Conservation (phyloP, 495 filamentous ascomycete species). For the Aspergillus baeticus region DNA sequence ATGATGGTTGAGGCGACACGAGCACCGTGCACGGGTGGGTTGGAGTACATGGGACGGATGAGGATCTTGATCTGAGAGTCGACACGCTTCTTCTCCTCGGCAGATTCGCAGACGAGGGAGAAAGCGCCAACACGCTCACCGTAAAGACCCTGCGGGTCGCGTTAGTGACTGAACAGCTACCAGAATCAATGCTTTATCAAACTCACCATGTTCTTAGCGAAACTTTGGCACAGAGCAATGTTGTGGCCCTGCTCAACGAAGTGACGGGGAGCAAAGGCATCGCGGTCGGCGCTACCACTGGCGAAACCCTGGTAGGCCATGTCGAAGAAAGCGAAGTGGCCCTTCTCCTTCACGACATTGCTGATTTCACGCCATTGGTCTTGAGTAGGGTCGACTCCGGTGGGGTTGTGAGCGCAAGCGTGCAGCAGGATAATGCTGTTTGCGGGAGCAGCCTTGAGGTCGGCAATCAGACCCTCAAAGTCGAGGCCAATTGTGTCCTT, state of each 20-base stretch:
- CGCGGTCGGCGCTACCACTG: conserved; percentile 83
- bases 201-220: conserved; percentile 97
- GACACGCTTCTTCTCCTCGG: conserved; percentile 92
- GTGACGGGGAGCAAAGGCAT: conserved; percentile 89
- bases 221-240: conserved; percentile 86
- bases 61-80: conserved; percentile 99
- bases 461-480: conserved; percentile 88
- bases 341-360: conserved; percentile 82
- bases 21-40: conserved; percentile 94
- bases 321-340: conserved; percentile 96
- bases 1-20: conserved; percentile 92
- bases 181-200: background rate
- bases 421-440: conserved; percentile 90
- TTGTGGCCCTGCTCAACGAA: conserved; percentile 92
- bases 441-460: conserved; percentile 86
- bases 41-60: conserved; percentile 95
- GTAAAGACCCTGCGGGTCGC: conserved; percentile 71
- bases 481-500: conserved; percentile 97
- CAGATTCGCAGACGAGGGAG: conserved; percentile 79
- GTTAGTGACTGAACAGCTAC: background rate
- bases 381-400: conserved; percentile 89
- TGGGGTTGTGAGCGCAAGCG: conserved; percentile 98
- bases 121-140: conserved; percentile 98
- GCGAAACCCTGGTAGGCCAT: conserved; percentile 99
- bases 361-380: conserved; percentile 94